Evolutionary conservation across 768 basidiomycete genomes (phyloP), one percentile per base, ranked within the genome.

Genomic region (Panus rudis): DNA sequence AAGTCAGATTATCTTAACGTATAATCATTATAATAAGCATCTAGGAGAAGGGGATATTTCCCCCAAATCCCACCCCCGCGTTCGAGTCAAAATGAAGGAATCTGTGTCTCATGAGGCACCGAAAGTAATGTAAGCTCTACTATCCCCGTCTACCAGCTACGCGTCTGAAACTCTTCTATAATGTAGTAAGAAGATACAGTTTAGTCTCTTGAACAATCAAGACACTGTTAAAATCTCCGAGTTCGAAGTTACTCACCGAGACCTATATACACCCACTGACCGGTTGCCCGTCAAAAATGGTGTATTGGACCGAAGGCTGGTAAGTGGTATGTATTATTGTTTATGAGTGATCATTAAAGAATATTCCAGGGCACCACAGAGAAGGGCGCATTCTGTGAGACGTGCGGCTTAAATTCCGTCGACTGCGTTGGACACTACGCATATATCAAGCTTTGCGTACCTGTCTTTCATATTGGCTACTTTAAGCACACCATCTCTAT

Each of bases 361-460:
- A 22, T 30, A 17, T 41, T 37, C 39, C 52, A 96, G 93, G 96
- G 96, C 32, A 94, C 92, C 4, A 89, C 90, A 30, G 92, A 96
- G 60, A 98, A 98, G 70, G 77, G 72, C 46, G 78, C 85, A 21
- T 85, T 82, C 57, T 99, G 96, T 64, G 89, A 93, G 63, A 99
- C 96, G 0, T 99, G 96, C 56, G 91, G 91, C 6, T 78, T 92
- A 49, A 81, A 78, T 14, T 82, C 90, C 22, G 87, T 92, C 3
- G 91, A 96, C 48, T 99, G 96, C 59, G 93, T 96, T 19, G 96
- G 96, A 1, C 96, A 99, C 63, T 98, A 96, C 61, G 93, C 93
- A 4, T 98, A 98, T 66, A 97, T 99, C 68, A 97, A 96, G 64
- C 75, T 99, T 32, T 81, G 85, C 24, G 81, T 99, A 16, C 96